Evolutionary conservation across 345 rosid species (phyloP), one percentile per base, ranked within the genome.

Genomic region (Physaria fendleri): DNA sequence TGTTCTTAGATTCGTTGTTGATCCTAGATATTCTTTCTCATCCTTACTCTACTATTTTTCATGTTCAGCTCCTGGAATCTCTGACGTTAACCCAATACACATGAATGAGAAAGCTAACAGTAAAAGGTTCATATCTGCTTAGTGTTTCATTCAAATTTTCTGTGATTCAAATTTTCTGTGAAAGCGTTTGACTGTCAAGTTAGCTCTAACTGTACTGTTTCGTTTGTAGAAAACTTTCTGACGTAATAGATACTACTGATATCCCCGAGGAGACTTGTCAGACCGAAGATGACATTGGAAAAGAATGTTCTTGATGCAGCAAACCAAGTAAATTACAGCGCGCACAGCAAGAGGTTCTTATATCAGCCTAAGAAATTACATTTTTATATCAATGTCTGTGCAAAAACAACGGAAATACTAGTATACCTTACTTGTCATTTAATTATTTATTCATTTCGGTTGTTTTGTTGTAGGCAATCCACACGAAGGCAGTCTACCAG

Each of bases 101-200:
- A 13, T 53, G 20, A 62, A 57, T 48, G 81, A 75, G 69, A 72
- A 69, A 33, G 47, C 56, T 47, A 70, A 69, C n/a, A 66, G 52
- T 42, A 78, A 46, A 61, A 80, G 87, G 91, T 70, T 29, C 15
- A n/a, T 2, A 21, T 44, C 62, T 37, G 62, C 49, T 45, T 38
- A 14, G 38, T 35, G 6, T 8, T 39, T 23, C 6, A 14, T 70
- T 14, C 20, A 39, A 47, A 23, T 28, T 35, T 53, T 13, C 52
- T 46, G 17, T 40, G 24, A 41, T 70, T 14, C 20, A 39, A 47
- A 23, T 28, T 35, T 53, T 13, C 52, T 46, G 17, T 40, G 24
- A 41, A 54, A 44, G 42, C 42, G 21, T 30, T 47, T 61, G 22
- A 27, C 51, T 37, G 22, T 35, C 33, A 28, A 21, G 30, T 38